A percentile compares a stretch with the other conserved stretches of the same genome.
Evolutionary conservation across 1,284 basidiomycete genomes (phyloP).

Genomic region (Neonothopanus nambi): DNA sequence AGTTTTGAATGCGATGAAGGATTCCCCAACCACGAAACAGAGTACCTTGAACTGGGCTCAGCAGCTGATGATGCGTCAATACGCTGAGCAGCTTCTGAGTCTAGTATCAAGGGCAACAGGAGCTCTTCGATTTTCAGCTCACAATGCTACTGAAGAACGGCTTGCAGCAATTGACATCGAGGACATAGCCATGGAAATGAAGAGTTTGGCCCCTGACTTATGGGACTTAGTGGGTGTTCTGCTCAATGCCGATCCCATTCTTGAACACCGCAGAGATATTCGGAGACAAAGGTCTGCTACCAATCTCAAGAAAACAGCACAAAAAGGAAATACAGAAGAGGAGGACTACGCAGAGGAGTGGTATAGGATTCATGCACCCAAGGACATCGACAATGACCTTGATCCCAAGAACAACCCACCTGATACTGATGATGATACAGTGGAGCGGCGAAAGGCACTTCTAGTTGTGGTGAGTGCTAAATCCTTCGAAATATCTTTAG

Average conservation of each 20-base stretch:
- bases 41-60: no score
- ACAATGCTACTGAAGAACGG: slow-evolving; percentile 2
- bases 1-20: no score
- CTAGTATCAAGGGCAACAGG: not conserved
- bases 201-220: slow-evolving; percentile 12
- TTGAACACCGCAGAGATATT: not conserved
- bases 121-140: not conserved
- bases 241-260: not conserved
- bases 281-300: not conserved
- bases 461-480: slow-evolving; percentile 1
- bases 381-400: not conserved
- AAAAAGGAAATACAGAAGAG: not conserved
- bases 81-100: not conserved
- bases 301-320: not conserved
- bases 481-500: no score
- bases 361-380: not conserved
- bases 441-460: not conserved
- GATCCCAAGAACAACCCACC: not conserved
- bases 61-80: not conserved
- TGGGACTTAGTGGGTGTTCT: slow-evolving; percentile 12
- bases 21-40: no score
- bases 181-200: slow-evolving; percentile 9
- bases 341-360: not conserved
- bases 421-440: not conserved
- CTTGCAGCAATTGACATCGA: slow-evolving; percentile 15